Evolutionary conservation across 73 alveolate species (phyloP).

Genomic region (Stentor roeselii): DNA sequence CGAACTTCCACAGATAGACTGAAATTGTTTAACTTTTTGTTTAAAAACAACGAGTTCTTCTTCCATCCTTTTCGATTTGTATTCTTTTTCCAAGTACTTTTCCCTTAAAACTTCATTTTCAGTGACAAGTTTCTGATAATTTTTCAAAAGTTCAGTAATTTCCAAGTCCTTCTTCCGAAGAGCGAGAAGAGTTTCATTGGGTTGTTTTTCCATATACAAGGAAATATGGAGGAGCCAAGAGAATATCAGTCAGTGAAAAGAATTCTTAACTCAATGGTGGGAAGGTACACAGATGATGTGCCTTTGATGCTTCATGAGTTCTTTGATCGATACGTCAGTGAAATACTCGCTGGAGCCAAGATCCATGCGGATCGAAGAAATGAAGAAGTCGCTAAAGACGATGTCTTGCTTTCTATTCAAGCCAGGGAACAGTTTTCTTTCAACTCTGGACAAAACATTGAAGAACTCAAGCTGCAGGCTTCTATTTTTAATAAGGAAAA

Average conservation of each 20-base stretch:
- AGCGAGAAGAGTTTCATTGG: not conserved
- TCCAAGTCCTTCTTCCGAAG: not conserved
- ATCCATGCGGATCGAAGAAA: conserved; percentile 21
- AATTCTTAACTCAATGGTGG: conserved; percentile 7
- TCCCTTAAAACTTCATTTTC: not conserved
- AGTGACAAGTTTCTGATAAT: not conserved
- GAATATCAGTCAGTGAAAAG: not conserved
- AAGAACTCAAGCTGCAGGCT: not conserved
- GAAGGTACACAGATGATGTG: conserved; percentile 2
- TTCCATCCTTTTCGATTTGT: not conserved
- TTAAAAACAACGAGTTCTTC: not conserved
- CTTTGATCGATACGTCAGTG: conserved; percentile 2
- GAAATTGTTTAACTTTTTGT: not conserved
- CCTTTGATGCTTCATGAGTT: not conserved
- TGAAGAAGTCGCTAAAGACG: not conserved
- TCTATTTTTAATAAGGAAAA: not conserved
- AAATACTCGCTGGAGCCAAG: conserved; percentile 16
- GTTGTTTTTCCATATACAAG: too few relatives aligned
- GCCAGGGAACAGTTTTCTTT: not conserved
- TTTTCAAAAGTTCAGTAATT: not conserved
- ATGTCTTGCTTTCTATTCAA: not conserved
- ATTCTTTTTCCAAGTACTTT: not conserved
- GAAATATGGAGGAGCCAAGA: conserved; percentile 28
- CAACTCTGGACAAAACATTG: not conserved
- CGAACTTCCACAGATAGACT: not conserved